Base-by-base conservation (phyloP, 305 asterid species). In the Fraxinus sp. region DNA sequence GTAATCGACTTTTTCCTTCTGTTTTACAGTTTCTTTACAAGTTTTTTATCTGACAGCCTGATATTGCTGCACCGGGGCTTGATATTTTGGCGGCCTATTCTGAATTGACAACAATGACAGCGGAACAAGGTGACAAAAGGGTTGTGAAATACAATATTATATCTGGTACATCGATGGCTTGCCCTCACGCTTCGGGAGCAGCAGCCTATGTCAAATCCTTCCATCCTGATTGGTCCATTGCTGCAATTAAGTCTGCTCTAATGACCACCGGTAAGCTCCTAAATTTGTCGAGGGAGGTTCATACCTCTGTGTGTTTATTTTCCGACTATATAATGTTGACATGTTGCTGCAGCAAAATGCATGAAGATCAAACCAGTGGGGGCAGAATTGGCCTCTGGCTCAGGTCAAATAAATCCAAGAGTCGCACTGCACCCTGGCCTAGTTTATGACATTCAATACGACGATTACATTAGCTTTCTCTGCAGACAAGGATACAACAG, bases 161-260 rank as follows among this genome's bases (percentile, higher is more conserved):
- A 36, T 94, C 98, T 1, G 99, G 99, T 62, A 95, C 99, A 10
- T 94, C 99, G 1, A 94, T 94, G 99, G 88, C 98, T 28, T 86
- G 92, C 78, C 99, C 98, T 36, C 98, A 94, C 84, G 97, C 59
- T 44, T 88, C 99, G 0, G 94, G 90, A 0, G 97, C 97, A 7
- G 94, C 97, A 4, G 97, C 97, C 55, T 95, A 90, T 30, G 88
- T 95, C 72, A 95, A 93, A 77, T 83, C 99, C 7, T 89, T 92
- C 84, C 98, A 83, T 80, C 97, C 97, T 1, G 76, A 68, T 0
- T 95, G 99, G 99, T 94, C 97, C 0, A 90, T 92, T 0, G 92
- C 99, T 6, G 99, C 98, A 1, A 90, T 95, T 55, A 95, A 92
- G 81, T 95, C 99, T 8, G 97, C 98, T 78, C 85, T 95, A 22